phyloP scores from a whole-genome alignment of 2,329 filamentous ascomycete genomes.

The Cladosporium sp. region DNA sequence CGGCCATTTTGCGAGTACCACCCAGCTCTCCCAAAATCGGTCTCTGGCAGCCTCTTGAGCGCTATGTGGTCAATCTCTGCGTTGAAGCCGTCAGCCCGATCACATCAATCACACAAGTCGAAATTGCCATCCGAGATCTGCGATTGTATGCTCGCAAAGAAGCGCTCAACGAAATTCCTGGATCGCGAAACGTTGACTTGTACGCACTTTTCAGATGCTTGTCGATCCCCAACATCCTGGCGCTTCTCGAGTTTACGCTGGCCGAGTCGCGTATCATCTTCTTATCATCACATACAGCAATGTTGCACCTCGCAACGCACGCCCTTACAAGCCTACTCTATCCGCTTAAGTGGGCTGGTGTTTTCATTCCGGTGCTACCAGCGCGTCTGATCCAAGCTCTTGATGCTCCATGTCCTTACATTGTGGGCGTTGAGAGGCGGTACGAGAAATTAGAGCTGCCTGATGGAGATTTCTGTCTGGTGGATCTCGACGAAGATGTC shows the following conservation, averaged over 20 bases:
- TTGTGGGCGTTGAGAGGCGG: slow-evolving; percentile 89
- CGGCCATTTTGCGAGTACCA: slow-evolving; percentile 77
- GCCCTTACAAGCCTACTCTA: slow-evolving; percentile 85
- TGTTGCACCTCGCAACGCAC: slow-evolving; percentile 90
- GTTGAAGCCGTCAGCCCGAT: slow-evolving; percentile 91
- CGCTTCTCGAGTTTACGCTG: slow-evolving; percentile 89
- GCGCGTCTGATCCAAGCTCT: slow-evolving; percentile 84
- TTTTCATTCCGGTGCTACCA: slow-evolving; percentile 89
- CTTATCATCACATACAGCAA: slow-evolving; percentile 89
- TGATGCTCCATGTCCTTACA: slow-evolving; percentile 94
- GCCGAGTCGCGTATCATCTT: slow-evolving; percentile 95
- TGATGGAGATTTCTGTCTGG: slow-evolving; percentile 91
- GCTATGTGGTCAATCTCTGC: slow-evolving; percentile 95
- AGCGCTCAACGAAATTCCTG: slow-evolving; percentile 87
- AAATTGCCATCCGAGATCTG: slow-evolving; percentile 84
- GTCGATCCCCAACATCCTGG: slow-evolving; percentile 87
- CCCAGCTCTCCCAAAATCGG: slow-evolving; percentile 87
- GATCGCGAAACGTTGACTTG: slow-evolving; percentile 85
- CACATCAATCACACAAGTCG: slow-evolving; percentile 92
- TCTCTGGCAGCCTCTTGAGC: slow-evolving; percentile 92
- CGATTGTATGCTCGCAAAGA: slow-evolving; percentile 91
- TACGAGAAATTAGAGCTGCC: slow-evolving; percentile 85
- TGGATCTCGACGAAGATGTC: slow-evolving; percentile 87
- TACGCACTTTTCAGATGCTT: slow-evolving; percentile 90
- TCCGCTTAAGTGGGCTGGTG: slow-evolving; percentile 87